phyloP scores from a whole-genome alignment of 352 stramenopile genomes.

The Salisapilia sapeloensis region DNA sequence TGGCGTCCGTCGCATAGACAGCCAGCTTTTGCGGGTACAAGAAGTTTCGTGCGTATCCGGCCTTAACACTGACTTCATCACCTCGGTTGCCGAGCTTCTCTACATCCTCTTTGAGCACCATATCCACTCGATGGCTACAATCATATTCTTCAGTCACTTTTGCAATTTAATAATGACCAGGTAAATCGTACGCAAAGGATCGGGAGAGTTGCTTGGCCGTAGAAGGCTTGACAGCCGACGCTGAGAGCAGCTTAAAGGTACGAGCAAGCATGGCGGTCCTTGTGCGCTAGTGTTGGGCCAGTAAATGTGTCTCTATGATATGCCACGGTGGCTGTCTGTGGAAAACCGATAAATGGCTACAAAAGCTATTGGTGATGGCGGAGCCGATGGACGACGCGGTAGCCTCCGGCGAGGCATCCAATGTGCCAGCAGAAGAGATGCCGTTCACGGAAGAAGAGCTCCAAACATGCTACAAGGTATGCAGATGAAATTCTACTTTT shows the following conservation, averaged over 20 bases:
- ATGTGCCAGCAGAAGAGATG: slow-evolving; percentile 25
- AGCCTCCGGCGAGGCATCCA: too few relatives aligned
- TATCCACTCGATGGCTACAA: slow-evolving; percentile 56
- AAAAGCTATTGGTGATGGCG: too few relatives aligned
- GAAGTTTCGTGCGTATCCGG: slow-evolving; percentile 89
- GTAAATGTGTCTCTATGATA: too few relatives aligned
- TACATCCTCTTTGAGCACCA: slow-evolving; percentile 79
- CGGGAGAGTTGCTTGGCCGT: slow-evolving; percentile 22
- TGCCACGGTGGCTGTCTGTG: too few relatives aligned
- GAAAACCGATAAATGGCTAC: too few relatives aligned
- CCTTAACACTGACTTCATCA: slow-evolving; percentile 85
- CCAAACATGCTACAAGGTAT: slow-evolving; percentile 27
- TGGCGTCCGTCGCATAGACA: slow-evolving; percentile 85
- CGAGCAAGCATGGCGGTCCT: too few relatives aligned
- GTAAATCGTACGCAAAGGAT: slow-evolving; percentile 31
- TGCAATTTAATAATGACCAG: background rate
- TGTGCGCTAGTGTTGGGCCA: too few relatives aligned
- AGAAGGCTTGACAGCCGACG: too few relatives aligned
- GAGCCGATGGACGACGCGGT: too few relatives aligned
- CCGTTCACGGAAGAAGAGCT: slow-evolving; percentile 63
- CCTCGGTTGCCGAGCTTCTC: slow-evolving; percentile 74
- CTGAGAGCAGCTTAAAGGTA: too few relatives aligned
- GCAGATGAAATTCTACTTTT: slow-evolving; percentile 1
- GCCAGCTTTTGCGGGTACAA: slow-evolving; percentile 88
- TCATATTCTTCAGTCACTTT: background rate